Conservation (phyloP, 257 asterid genomes). For the Sherardia arvensis region DNA sequence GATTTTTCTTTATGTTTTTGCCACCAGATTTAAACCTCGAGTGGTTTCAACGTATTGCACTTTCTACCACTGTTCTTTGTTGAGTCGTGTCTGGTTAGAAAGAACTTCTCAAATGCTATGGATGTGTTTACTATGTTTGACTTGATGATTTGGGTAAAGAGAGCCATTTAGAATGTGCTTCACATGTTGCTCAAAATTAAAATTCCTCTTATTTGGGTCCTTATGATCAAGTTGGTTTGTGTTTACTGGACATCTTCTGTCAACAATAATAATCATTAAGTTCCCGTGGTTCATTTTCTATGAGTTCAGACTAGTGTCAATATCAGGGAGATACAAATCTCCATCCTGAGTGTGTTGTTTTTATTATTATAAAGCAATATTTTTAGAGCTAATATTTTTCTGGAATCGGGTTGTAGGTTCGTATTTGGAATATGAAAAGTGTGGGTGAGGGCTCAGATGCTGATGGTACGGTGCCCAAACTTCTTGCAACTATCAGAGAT, state of each 20-base stretch:
- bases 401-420: slow-evolving; percentile 50
- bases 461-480: slow-evolving; percentile 58
- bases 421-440: slow-evolving; percentile 88
- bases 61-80: neutral
- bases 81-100: neutral
- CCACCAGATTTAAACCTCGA: neutral
- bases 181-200: neutral
- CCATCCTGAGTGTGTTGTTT: neutral
- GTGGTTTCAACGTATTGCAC: neutral
- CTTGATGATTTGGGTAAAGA: neutral
- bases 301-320: neutral
- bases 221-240: neutral
- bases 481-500: slow-evolving; percentile 85
- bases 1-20: neutral
- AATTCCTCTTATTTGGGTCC: neutral
- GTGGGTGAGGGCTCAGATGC: slow-evolving; percentile 51
- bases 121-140: neutral
- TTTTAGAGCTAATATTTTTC: slow-evolving; percentile 10
- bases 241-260: neutral
- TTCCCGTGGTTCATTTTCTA: neutral
- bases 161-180: no score
- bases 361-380: neutral
- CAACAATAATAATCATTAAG: neutral
- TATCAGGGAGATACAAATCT: neutral
- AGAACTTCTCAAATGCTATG: neutral